Evolutionary conservation across 805 yeast species (phyloP).

Genomic region (Kodamaea sagamina): DNA sequence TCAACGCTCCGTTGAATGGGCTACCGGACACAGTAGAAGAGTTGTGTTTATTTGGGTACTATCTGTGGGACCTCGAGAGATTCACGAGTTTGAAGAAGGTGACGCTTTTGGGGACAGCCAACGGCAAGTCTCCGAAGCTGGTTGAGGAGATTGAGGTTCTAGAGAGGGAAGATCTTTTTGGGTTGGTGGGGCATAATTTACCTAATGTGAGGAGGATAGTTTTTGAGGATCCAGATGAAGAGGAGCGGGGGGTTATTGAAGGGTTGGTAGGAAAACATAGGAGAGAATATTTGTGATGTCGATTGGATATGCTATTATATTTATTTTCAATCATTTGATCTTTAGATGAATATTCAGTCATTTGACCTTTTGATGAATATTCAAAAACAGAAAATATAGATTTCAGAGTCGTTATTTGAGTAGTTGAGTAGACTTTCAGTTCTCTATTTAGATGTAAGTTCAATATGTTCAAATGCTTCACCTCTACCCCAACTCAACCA

Average conservation of each 20-base stretch:
- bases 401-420: too few relatives aligned
- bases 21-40: background rate
- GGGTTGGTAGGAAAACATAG: too few relatives aligned
- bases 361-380: too few relatives aligned
- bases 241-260: background rate
- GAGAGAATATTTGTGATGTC: too few relatives aligned
- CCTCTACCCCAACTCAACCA: too few relatives aligned
- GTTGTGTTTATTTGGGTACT: background rate
- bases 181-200: background rate
- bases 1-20: background rate
- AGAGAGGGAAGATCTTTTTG: background rate
- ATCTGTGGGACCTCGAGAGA: background rate
- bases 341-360: too few relatives aligned
- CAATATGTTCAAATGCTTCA: too few relatives aligned
- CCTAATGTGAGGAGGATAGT: background rate
- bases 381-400: too few relatives aligned
- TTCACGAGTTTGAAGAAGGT: background rate
- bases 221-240: background rate
- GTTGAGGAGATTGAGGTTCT: background rate
- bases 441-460: too few relatives aligned
- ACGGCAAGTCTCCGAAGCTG: background rate
- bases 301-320: too few relatives aligned
- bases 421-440: too few relatives aligned
- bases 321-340: too few relatives aligned
- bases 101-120: background rate